These are phyloP conservation scores for Lolium perenne DNA, from an alignment of 176 grass and related monocot species.

Conservation along the genomic window DNA sequence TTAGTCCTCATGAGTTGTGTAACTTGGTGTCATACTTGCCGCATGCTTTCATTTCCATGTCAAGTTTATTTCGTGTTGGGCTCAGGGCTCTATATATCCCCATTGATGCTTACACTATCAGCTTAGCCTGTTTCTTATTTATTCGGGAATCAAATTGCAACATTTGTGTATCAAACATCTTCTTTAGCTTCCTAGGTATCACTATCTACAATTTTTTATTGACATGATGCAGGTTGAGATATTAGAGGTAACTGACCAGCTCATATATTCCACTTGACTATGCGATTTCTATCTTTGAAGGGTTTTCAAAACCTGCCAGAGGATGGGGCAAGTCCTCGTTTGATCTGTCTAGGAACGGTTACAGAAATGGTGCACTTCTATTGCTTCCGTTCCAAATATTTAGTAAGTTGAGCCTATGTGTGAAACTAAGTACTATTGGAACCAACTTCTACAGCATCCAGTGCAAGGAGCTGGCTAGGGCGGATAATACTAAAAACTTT, in stretches of 20 bases:
- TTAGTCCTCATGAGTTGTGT: neutral
- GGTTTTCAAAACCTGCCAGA: neutral
- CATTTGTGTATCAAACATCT: neutral
- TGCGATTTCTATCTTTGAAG: neutral
- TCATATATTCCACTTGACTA: neutral
- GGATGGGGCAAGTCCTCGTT: rapidly evolving
- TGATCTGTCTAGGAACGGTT: neutral
- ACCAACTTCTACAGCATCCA: no score
- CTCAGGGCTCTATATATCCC: neutral
- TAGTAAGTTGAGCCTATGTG: no score
- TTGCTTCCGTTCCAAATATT: no score
- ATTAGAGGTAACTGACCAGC: neutral
- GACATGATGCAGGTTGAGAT: neutral
- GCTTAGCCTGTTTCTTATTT: neutral
- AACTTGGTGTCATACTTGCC: neutral
- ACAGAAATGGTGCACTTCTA: no score
- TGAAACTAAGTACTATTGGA: no score
- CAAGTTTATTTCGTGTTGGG: neutral
- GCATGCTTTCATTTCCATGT: neutral
- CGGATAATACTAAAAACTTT: no score
- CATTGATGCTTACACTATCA: neutral
- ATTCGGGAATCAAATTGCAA: neutral
- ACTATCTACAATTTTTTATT: neutral
- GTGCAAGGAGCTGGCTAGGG: no score
- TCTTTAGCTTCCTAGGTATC: neutral